A percentile compares a stretch with the other conserved stretches of the same genome.
Conservation (phyloP, 163 green algal species). For the Scenedesmus sp. region DNA sequence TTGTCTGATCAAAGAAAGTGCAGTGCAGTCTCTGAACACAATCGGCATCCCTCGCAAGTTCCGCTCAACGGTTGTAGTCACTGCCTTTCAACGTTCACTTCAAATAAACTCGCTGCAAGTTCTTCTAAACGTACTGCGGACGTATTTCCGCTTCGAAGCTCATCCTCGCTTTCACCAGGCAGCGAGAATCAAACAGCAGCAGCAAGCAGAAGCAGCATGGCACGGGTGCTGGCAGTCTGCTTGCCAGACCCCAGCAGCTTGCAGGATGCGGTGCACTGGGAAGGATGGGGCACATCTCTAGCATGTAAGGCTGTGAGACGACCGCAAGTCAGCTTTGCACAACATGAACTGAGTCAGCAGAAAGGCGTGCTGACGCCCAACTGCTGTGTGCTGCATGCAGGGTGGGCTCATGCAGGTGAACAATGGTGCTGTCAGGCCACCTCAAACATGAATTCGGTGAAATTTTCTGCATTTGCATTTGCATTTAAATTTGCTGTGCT, state of each 20-base stretch:
- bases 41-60: too few species aligned
- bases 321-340: background rate
- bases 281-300: slow-evolving; percentile 38
- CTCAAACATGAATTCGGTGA: too few species aligned
- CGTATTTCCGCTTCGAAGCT: too few species aligned
- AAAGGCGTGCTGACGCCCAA: background rate
- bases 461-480: too few species aligned
- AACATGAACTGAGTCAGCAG: too few species aligned
- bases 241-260: background rate
- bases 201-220: slow-evolving; percentile 5
- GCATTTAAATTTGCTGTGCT: too few species aligned
- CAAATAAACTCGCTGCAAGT: too few species aligned
- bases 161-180: background rate
- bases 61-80: too few species aligned
- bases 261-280: background rate
- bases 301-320: background rate
- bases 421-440: too few species aligned
- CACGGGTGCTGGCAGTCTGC: background rate
- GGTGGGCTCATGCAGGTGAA: background rate
- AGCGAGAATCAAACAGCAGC: background rate
- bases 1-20: too few species aligned
- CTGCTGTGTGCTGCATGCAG: background rate
- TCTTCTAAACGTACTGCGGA: background rate
- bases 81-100: too few species aligned
- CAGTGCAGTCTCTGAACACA: too few species aligned